Evolutionary conservation across 257 asterid species (phyloP), one percentile per base, ranked within the genome.

Genomic region (Schizonepeta tenuifolia): DNA sequence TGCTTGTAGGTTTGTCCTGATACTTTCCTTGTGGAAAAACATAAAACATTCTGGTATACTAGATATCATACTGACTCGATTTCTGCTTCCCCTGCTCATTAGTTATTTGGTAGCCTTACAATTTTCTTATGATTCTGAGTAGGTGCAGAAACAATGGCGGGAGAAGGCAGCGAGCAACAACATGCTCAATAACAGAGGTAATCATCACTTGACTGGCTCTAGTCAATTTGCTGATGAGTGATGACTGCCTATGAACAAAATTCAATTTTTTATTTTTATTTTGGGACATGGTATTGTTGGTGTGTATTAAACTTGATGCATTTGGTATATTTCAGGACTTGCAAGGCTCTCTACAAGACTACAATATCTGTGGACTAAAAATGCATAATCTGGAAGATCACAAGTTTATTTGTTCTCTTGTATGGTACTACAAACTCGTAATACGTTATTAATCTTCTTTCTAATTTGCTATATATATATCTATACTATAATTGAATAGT

Each of bases 71-170:
- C 33, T 40, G 61, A 10, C 28, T 8, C 36, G 49, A 33, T 76
- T 22, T 47, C 31, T 54, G 22, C 33, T 49, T 75, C 47, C 35
- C 7, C 11, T 40, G 17, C 49, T 67, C 35, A 59, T 50, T 65
- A 40, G 65, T 35, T 64, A 46, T 67, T 66, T 62, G 22, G 31
- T 57, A 46, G 14, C 21, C 24, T 73, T 44, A 51, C 40, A 14
- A 20, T 62, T 55, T 70, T 28, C 38, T 64, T 36, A 22, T 62
- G 18, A 47, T 12, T 41, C 6, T 57, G 10, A n/a, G 53, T 65
- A 33, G 65, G 71, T 57, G 66, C 88, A 70, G 88, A 81, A 36
- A 68, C 75, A 68, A 61, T 74, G 79, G 82, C 20, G 12, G 81
- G 73, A 55, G 83, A 79, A 58, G 77, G 77, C 69, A 64, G 80